phyloP scores from a whole-genome alignment of 495 filamentous ascomycete genomes.

The Penicillium angulare region DNA sequence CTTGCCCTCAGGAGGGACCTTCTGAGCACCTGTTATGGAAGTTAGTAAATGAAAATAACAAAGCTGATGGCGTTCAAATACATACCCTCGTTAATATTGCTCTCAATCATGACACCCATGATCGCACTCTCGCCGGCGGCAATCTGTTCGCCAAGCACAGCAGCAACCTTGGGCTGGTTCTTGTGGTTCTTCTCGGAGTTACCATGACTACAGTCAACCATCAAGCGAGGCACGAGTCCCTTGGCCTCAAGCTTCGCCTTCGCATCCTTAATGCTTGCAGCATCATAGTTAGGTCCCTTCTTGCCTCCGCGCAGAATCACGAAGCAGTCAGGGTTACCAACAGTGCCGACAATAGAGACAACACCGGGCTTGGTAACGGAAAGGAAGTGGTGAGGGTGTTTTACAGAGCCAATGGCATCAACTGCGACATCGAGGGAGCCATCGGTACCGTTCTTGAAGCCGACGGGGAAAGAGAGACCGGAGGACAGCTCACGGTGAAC shows the following conservation, averaged over 20 bases:
- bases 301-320: constrained; percentile 94
- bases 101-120: constrained; percentile 99
- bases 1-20: constrained; percentile 88
- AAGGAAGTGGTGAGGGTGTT: constrained; percentile 94
- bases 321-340: constrained; percentile 97
- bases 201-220: constrained; percentile 98
- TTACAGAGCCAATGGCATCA: constrained; percentile 93
- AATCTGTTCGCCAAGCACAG: constrained; percentile 78
- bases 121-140: constrained; percentile 78
- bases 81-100: constrained; percentile 88
- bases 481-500: constrained; percentile 93
- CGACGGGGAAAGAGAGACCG: constrained; percentile 93
- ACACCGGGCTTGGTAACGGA: constrained; percentile 97
- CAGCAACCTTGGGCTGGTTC: constrained; percentile 96
- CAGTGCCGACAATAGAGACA: constrained; percentile 92
- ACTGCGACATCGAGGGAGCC: constrained; percentile 86
- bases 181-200: constrained; percentile 96
- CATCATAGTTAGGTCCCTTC: constrained; percentile 91
- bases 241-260: constrained; percentile 66
- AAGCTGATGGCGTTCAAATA: neutral
- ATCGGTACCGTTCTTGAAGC: constrained; percentile 99
- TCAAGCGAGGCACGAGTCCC: constrained; percentile 70
- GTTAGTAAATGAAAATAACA: constrained; percentile 2
- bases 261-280: constrained; percentile 72
- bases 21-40: constrained; percentile 72